phyloP scores from a whole-genome alignment of 148 eudicot species.

The Amaranthus cruentus region DNA sequence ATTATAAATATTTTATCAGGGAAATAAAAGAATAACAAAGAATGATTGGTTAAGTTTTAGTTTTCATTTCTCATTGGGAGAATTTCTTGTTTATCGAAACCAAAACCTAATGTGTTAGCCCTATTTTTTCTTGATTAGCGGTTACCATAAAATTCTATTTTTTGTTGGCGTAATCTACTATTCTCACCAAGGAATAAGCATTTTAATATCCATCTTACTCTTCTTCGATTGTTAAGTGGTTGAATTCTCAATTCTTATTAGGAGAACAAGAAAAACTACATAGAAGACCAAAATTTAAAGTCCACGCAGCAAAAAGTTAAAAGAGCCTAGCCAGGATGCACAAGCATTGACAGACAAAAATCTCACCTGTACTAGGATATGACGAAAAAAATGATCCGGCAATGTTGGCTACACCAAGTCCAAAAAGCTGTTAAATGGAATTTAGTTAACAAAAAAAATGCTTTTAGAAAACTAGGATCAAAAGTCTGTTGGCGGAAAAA shows the following conservation, averaged over 20 bases:
- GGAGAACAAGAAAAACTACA: neutral
- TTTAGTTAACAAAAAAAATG: neutral
- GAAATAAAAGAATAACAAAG: too few species aligned
- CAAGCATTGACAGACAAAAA: constrained; percentile 5
- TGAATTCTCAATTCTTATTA: neutral
- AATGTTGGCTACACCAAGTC: constrained; percentile 96
- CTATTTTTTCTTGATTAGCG: too few species aligned
- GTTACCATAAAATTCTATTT: too few species aligned
- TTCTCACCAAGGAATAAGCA: too few species aligned
- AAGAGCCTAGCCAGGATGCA: neutral
- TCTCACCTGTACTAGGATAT: constrained; percentile 87
- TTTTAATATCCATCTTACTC: too few species aligned
- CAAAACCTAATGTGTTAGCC: too few species aligned
- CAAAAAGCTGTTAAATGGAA: constrained; percentile 63
- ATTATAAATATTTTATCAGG: too few species aligned
- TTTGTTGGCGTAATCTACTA: too few species aligned
- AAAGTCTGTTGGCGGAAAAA: neutral
- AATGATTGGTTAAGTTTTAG: too few species aligned
- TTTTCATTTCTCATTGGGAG: too few species aligned
- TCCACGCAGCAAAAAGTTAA: neutral
- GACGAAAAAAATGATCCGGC: constrained; percentile 84
- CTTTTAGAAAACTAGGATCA: neutral
- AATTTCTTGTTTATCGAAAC: too few species aligned
- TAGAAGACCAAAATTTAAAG: constrained; percentile 4
- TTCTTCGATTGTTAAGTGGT: too few species aligned